Conservation (phyloP, 768 basidiomycete species). For the Leccinum obscurum region DNA sequence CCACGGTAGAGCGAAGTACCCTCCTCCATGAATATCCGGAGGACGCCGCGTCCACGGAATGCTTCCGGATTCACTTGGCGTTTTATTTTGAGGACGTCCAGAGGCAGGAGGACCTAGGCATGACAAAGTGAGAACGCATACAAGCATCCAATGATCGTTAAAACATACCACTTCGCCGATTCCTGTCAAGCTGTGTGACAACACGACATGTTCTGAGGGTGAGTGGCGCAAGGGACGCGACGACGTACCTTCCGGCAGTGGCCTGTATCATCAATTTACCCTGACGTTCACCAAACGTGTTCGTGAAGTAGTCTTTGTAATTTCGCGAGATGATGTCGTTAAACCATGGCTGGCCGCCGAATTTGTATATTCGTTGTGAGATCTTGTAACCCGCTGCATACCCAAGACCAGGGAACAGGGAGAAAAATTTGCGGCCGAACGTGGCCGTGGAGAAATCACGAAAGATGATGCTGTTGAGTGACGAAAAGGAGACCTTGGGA, state of each 20-base stretch:
- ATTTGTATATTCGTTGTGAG: conserved; percentile 93
- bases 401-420: conserved; percentile 96
- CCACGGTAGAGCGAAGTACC: conserved; percentile 92
- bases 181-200: conserved; percentile 51
- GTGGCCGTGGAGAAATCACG: conserved; percentile 75
- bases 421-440: conserved; percentile 68
- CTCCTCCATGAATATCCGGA: conserved; percentile 91
- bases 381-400: conserved; percentile 99
- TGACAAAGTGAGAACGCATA: conserved; percentile 1
- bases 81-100: conserved; percentile 98
- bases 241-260: conserved; percentile 79
- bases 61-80: conserved; percentile 98
- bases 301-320: conserved; percentile 80
- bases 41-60: conserved; percentile 88
- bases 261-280: conserved; percentile 98
- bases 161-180: conserved; percentile 93
- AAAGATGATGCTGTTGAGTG: conserved; percentile 82
- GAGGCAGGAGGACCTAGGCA: conserved; percentile 80
- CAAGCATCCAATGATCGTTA: not conserved
- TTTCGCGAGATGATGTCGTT: conserved; percentile 85
- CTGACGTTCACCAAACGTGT: conserved; percentile 87
- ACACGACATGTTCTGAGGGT: not conserved
- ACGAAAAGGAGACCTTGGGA: conserved; percentile 57
- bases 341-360: conserved; percentile 98
- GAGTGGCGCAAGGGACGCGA: not conserved